phyloP scores from a whole-genome alignment of 2,329 filamentous ascomycete species.

The Penicillium sp. region DNA sequence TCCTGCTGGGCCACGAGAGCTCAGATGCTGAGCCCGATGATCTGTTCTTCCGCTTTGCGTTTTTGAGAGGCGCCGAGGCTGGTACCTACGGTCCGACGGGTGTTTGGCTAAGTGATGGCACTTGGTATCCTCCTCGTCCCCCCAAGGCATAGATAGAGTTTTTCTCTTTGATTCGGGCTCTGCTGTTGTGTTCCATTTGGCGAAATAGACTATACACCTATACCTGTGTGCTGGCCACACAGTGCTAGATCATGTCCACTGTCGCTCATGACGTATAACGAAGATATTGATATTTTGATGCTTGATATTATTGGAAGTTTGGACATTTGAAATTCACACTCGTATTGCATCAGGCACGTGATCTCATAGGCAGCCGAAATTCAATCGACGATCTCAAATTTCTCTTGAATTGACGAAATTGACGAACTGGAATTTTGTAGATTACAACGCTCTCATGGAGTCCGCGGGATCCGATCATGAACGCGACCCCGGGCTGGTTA shows the following conservation, averaged over 20 bases:
- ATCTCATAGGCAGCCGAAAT: conserved; percentile 4
- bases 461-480: conserved; percentile 32
- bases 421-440: neutral
- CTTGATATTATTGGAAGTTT: neutral
- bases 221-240: conserved; percentile 22
- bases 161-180: too few relatives aligned
- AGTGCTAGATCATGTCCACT: conserved; percentile 9
- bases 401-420: neutral
- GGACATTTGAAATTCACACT: neutral
- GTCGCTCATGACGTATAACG: conserved; percentile 13
- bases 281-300: conserved; percentile 10
- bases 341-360: neutral
- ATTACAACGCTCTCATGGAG: conserved; percentile 26
- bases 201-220: conserved; percentile 17
- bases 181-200: neutral
- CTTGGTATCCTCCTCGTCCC: conserved; percentile 33
- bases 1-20: conserved; percentile 17
- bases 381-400: neutral
- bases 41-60: conserved; percentile 51
- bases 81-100: conserved; percentile 42
- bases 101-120: conserved; percentile 42
- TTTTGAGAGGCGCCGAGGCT: conserved; percentile 43
- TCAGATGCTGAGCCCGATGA: conserved; percentile 38
- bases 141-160: conserved; percentile 25
- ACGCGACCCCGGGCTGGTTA: conserved; percentile 19